Base-by-base conservation (phyloP, 208 protist genomes). In the Leishmania arabica region DNA sequence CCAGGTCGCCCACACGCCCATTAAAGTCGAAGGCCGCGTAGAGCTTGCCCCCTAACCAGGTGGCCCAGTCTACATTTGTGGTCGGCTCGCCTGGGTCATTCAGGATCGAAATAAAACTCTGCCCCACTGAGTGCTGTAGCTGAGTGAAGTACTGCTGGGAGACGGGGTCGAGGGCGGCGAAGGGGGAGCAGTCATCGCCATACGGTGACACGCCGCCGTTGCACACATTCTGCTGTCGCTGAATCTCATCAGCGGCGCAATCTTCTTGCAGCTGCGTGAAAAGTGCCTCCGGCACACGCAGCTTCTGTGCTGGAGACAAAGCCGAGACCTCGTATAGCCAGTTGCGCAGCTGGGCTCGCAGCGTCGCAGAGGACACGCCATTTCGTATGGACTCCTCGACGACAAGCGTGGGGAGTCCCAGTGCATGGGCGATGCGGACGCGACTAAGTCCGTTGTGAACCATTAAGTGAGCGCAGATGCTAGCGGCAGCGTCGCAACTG, bases 61-160 rank as follows among this genome's bases (percentile, higher is more conserved):
- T 83, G 37, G 87, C 83, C 91, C 90, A 93, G 75, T 89, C 87
- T 19, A 80, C 84, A 53, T 76, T 87, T 3, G 60, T 72, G 6
- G 80, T 87, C 72, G 78, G 47, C 71, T 89, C 80, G 17, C 73
- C 83, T 31, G 95, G 95, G 84, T 98, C 89, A 75, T 95, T 98
- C 51, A 98, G 72, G 76, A 98, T 96, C n/a, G 94, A 97, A 53
- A 94, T 92, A 81, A 97, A 96, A 73, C 93, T 95, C 72, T 98
- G 95, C 1, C 96, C 96, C 40, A 98, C 92, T 9, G 91, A 91
- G 54, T 83, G 80, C 71, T 87, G 84, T 69, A 98, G 84, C 51
- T 86, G 70, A 42, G 77, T 76, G 79, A 98, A 98, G 86, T 97
- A 90, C 19, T 91, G 72, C 53, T 85, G 76, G n/a, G 95, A 92